phyloP scores from a whole-genome alignment of 2,329 filamentous ascomycete genomes.

The Exserohilum turcica region DNA sequence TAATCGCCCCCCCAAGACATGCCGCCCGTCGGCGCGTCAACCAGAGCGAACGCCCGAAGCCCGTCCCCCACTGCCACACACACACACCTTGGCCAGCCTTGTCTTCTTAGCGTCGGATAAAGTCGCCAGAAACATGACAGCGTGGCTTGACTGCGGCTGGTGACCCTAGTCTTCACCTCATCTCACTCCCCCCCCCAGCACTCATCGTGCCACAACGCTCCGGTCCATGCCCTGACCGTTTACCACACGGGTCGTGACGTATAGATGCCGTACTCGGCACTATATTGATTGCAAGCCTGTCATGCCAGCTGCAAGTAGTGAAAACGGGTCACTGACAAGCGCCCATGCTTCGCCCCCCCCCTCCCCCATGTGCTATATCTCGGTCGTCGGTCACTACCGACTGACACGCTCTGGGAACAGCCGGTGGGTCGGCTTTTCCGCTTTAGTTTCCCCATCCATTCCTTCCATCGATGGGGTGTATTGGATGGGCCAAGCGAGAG shows the following conservation, averaged over 20 bases:
- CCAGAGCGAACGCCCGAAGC: conserved; percentile 26
- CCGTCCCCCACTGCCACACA: conserved; percentile 24
- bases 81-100: conserved; percentile 24
- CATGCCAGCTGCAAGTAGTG: background rate
- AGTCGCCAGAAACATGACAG: conserved; percentile 29
- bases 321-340: background rate
- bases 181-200: conserved; percentile 14
- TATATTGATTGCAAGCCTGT: no score
- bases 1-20: conserved; percentile 19
- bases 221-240: conserved; percentile 29
- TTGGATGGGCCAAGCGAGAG: conserved; percentile 6
- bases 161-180: conserved; percentile 28
- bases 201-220: conserved; percentile 16
- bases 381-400: background rate
- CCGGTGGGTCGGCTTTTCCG: conserved; percentile 7
- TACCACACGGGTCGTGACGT: conserved; percentile 13
- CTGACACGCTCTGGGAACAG: conserved; percentile 1
- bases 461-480: conserved; percentile 2
- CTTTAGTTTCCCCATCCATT: conserved; percentile 13
- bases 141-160: conserved; percentile 40
- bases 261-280: background rate
- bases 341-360: no score
- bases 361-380: background rate
- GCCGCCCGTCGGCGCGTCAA: conserved; percentile 22
- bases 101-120: conserved; percentile 28